These are phyloP conservation scores for Wickerhamiella brachini DNA, from an alignment of 805 yeast species.

Conservation along the genomic window DNA sequence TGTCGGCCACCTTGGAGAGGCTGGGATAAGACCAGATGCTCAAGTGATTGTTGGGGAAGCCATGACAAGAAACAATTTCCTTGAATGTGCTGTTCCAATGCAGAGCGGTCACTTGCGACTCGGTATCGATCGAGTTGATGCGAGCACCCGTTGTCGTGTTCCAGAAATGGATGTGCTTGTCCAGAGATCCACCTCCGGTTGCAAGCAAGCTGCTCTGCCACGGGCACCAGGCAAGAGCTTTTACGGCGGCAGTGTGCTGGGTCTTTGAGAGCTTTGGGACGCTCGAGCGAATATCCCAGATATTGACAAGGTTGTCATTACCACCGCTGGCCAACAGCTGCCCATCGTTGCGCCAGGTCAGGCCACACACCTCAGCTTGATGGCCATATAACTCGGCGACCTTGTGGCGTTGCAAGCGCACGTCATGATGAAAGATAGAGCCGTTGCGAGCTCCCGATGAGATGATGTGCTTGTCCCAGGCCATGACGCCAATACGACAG, in stretches of 20 bases:
- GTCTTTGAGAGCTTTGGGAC: conserved; percentile 63
- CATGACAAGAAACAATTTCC: conserved; percentile 89
- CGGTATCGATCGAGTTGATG: conserved; percentile 76
- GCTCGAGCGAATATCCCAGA: conserved; percentile 74
- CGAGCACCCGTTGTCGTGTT: conserved; percentile 83
- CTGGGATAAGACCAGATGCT: conserved; percentile 78
- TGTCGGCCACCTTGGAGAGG: conserved; percentile 75
- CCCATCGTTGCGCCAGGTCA: conserved; percentile 76
- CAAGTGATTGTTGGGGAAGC: conserved; percentile 77
- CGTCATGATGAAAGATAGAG: conserved; percentile 76
- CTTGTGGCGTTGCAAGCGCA: conserved; percentile 67
- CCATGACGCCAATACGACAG: conserved; percentile 67
- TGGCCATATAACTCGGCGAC: conserved; percentile 50
- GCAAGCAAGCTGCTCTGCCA: conserved; percentile 69
- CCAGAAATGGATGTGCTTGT: conserved; percentile 86
- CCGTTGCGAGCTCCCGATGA: conserved; percentile 87
- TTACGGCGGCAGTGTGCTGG: conserved; percentile 85
- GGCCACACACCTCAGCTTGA: conserved; percentile 83
- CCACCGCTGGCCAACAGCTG: conserved; percentile 82
- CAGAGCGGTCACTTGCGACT: conserved; percentile 86
- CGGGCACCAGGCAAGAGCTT: conserved; percentile 93
- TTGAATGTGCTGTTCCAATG: conserved; percentile 56
- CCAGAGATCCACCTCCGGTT: conserved; percentile 95
- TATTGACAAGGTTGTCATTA: conserved; percentile 81
- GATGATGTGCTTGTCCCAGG: conserved; percentile 71